These are phyloP conservation scores for Paraphoma sp. DNA, from an alignment of 2,329 filamentous ascomycete genomes.

Conservation along the genomic window DNA sequence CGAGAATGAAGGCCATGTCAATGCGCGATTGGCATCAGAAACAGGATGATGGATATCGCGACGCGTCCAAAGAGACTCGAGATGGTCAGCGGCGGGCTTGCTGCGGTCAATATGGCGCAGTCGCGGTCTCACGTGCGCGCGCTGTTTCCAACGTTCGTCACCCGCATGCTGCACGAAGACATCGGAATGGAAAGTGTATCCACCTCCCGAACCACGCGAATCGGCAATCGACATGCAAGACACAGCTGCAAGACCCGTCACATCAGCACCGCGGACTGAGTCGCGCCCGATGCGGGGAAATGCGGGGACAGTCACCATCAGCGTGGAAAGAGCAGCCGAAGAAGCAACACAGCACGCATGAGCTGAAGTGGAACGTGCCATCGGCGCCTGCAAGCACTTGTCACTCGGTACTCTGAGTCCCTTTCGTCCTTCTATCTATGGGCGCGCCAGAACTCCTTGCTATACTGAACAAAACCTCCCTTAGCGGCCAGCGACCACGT, in stretches of 20 bases:
- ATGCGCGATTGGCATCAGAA: not conserved
- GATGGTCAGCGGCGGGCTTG: not conserved
- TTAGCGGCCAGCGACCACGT: conserved; percentile 52
- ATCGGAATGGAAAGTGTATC: not conserved
- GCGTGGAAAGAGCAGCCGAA: not conserved
- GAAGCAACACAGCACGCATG: conserved; percentile 1
- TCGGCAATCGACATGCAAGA: not conserved
- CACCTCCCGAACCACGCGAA: not conserved
- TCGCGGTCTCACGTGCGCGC: conserved; percentile 5
- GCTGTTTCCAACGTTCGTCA: not conserved
- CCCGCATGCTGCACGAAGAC: conserved; percentile 1
- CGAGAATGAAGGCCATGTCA: not conserved
- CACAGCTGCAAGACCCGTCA: not conserved
- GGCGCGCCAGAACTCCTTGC: conserved; percentile 3
- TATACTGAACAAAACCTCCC: not conserved
- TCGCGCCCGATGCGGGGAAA: conserved; percentile 2
- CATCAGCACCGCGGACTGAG: not conserved
- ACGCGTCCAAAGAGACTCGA: not conserved
- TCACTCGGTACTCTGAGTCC: not conserved
- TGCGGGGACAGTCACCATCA: conserved; percentile 2
- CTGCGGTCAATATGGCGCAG: not conserved
- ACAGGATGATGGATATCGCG: not conserved
- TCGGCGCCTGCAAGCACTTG: too few relatives aligned
- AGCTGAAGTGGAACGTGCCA: too few relatives aligned
- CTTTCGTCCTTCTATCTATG: not conserved